Evolutionary conservation across 495 filamentous ascomycete species (phyloP), one percentile per base, ranked within the genome.

Genomic region (Achaetomiella virescens): DNA sequence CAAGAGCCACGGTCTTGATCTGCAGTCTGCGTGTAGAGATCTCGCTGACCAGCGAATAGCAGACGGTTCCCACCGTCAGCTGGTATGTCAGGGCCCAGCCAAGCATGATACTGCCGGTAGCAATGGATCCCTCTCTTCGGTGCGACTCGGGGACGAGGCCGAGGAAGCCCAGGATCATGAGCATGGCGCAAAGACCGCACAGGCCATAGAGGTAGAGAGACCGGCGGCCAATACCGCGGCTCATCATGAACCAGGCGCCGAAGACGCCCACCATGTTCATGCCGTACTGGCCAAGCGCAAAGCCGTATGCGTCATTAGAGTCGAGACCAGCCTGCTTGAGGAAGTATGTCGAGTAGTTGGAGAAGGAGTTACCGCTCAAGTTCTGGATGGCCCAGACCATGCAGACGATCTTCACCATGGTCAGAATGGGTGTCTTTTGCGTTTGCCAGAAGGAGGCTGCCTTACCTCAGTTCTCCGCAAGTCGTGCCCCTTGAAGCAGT

Each of bases 381-480:
- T 88, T 89, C 67, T 95, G 89, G 52, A 91, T 90, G 3, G 85
- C 87, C 88, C 89, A 95, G 50, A 84, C 81, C 81, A 87, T 84
- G 66, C 82, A 86, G 36, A 86, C 81, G 62, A 89, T 87, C 71
- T 57, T 8, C 29, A 15, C 27, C n/a, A n/a, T n/a, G n/a, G n/a
- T n/a, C n/a, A n/a, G n/a, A n/a, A n/a, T n/a, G n/a, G n/a, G n/a
- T n/a, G n/a, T n/a, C n/a, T n/a, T n/a, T n/a, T n/a, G n/a, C n/a
- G n/a, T n/a, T n/a, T n/a, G 12, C 5, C 14, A 22, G 11, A 21
- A 5, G 15, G 21, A 9, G 37, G 3, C 20, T 11, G 35, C 3
- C 54, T 35, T 5, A 57, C 55, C 55, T 89, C 86, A 3, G 89
- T 93, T 24, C 89, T 85, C 40, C 86, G 81, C 22, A 83, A 72